phyloP scores from a whole-genome alignment of 2,329 filamentous ascomycete species.

The Scedosporium minutisporum region DNA sequence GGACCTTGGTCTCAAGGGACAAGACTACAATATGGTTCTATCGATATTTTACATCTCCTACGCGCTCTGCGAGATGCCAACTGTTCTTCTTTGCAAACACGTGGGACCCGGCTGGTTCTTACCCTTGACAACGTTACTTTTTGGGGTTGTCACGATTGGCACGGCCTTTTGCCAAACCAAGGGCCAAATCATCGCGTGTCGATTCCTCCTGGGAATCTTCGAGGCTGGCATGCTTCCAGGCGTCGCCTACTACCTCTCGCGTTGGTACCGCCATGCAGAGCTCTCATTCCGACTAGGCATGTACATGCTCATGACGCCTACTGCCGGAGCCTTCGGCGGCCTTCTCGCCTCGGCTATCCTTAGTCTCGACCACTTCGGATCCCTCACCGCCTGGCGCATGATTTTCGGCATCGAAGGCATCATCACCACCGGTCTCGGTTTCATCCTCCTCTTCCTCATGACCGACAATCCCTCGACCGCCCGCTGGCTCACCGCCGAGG shows the following conservation, averaged over 20 bases:
- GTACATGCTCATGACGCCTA: constrained; percentile 59
- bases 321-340: constrained; percentile 65
- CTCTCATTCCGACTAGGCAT: constrained; percentile 59
- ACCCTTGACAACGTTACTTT: constrained; percentile 44
- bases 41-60: constrained; percentile 46
- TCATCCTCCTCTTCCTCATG: constrained; percentile 40
- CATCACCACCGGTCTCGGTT: constrained; percentile 37
- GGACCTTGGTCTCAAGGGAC: constrained; percentile 36
- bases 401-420: constrained; percentile 66
- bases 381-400: constrained; percentile 64
- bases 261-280: constrained; percentile 67
- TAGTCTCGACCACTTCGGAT: constrained; percentile 54
- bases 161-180: constrained; percentile 41
- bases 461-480: constrained; percentile 48
- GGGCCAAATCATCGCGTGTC: constrained; percentile 45
- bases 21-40: constrained; percentile 47
- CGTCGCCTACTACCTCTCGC: constrained; percentile 58
- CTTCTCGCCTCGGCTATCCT: constrained; percentile 64
- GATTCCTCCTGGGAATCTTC: constrained; percentile 57
- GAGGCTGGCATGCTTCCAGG: constrained; percentile 65
- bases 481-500: constrained; percentile 41
- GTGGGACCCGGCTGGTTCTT: constrained; percentile 33
- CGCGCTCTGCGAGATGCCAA: constrained; percentile 43
- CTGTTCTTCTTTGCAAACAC: constrained; percentile 46
- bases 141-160: constrained; percentile 36